Percentiles rank a stretch among this genome's conserved stretches.
Conservation (phyloP, 2,329 filamentous ascomycete genomes). For the Sordariomycetes sp. region DNA sequence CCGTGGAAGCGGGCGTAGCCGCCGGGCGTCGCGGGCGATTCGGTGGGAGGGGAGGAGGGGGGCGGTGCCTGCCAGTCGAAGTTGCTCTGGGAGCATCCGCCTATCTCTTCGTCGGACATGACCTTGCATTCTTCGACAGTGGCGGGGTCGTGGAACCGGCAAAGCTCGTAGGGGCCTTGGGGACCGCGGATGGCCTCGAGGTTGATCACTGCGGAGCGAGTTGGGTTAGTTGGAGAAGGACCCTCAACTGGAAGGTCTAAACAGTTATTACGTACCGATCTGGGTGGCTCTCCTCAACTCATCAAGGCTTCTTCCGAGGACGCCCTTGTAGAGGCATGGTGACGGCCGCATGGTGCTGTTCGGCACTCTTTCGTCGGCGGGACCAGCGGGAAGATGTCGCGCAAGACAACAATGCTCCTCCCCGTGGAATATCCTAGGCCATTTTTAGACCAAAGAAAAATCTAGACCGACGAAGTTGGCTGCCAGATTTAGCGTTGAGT, state of each 20-base stretch:
- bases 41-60: slow-evolving; percentile 6
- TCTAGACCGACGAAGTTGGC: not conserved
- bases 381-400: not conserved
- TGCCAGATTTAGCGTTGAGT: not conserved
- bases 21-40: slow-evolving; percentile 7
- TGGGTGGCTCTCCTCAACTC: slow-evolving; percentile 46
- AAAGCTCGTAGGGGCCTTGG: slow-evolving; percentile 51
- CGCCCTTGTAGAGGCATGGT: slow-evolving; percentile 36
- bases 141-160: slow-evolving; percentile 45
- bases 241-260: not conserved
- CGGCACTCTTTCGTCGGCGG: not conserved
- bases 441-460: not conserved
- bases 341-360: slow-evolving; percentile 34
- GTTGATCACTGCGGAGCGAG: slow-evolving; percentile 42
- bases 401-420: not conserved
- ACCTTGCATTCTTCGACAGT: slow-evolving; percentile 51
- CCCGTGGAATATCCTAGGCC: not conserved
- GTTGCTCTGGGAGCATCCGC: slow-evolving; percentile 67
- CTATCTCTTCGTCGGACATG: slow-evolving; percentile 80
- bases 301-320: slow-evolving; percentile 47
- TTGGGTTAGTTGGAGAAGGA: not conserved
- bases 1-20: slow-evolving; percentile 75
- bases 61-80: slow-evolving; percentile 50
- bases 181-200: slow-evolving; percentile 60
- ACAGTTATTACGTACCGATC: slow-evolving; percentile 32